A percentile compares a stretch with the other conserved stretches of the same genome.
These are phyloP conservation scores for Endocladia muricata DNA, from an alignment of 31 red algal species.

Conservation along the genomic window DNA sequence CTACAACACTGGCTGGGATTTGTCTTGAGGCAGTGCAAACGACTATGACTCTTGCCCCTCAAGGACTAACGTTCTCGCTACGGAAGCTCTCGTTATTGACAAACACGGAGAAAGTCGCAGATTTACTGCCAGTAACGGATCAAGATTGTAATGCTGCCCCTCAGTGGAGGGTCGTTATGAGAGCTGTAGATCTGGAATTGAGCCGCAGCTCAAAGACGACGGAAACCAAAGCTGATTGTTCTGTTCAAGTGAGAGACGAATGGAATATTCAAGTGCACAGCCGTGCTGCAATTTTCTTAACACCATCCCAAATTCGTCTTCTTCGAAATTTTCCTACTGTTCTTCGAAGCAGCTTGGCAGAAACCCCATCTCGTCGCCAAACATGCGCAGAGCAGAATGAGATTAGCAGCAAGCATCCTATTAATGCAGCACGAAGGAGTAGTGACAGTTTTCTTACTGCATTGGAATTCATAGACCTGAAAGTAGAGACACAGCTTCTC, in stretches of 20 bases:
- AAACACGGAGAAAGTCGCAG: too few relatives aligned
- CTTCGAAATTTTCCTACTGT: not conserved
- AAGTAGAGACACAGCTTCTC: conserved; percentile 7
- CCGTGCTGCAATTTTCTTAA: conserved; percentile 1
- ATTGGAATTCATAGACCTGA: too few relatives aligned
- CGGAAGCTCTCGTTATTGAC: not conserved
- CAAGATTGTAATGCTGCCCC: not conserved
- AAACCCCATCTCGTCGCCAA: too few relatives aligned
- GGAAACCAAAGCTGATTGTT: not conserved
- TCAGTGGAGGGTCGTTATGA: conserved; percentile 12
- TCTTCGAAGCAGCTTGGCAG: not conserved
- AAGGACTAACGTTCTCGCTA: not conserved
- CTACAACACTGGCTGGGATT: not conserved
- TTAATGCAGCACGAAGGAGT: too few relatives aligned
- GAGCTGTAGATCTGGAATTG: conserved; percentile 21
- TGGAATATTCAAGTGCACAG: conserved; percentile 17
- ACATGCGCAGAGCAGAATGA: too few relatives aligned
- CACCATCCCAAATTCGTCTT: conserved; percentile 16
- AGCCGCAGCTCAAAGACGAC: not conserved
- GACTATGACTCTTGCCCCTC: not conserved
- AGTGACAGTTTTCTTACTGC: too few relatives aligned
- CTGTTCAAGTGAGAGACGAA: not conserved
- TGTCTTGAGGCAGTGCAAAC: not conserved
- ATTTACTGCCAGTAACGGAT: not conserved
- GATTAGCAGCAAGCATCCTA: too few relatives aligned